phyloP scores from a whole-genome alignment of 2,329 filamentous ascomycete genomes.

The Aspergillus cejpii region DNA sequence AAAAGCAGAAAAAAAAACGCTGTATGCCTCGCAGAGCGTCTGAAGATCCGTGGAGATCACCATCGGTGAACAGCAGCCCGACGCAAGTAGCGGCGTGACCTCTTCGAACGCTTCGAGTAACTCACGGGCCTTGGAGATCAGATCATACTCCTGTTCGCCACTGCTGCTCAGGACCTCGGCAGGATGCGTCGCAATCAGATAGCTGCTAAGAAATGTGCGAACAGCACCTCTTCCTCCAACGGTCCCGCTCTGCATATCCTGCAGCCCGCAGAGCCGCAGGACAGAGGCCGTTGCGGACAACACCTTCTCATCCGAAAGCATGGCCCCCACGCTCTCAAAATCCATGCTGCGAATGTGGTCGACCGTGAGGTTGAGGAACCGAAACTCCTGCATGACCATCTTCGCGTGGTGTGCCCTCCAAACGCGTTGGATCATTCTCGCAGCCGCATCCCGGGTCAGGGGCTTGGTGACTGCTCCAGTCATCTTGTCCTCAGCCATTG shows the following conservation, averaged over 20 bases:
- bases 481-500: slow-evolving; percentile 40
- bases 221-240: slow-evolving; percentile 48
- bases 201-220: slow-evolving; percentile 58
- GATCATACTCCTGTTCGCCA: slow-evolving; percentile 56
- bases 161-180: slow-evolving; percentile 54
- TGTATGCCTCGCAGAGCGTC: slow-evolving; percentile 50
- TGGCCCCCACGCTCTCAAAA: slow-evolving; percentile 54
- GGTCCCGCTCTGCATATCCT: slow-evolving; percentile 46
- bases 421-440: slow-evolving; percentile 51
- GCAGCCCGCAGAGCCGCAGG: slow-evolving; percentile 51
- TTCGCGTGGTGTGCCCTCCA: slow-evolving; percentile 50
- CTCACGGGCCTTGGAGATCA: slow-evolving; percentile 56
- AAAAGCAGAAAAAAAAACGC: slow-evolving; percentile 56
- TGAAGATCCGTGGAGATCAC: slow-evolving; percentile 45
- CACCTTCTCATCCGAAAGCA: slow-evolving; percentile 51
- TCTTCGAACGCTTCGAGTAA: slow-evolving; percentile 52
- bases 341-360: slow-evolving; percentile 46
- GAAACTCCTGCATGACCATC: slow-evolving; percentile 47
- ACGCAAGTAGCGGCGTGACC: slow-evolving; percentile 45
- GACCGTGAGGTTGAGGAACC: slow-evolving; percentile 47
- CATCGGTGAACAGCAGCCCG: slow-evolving; percentile 32
- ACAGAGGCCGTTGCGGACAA: slow-evolving; percentile 49
- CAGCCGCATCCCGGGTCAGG: slow-evolving; percentile 49
- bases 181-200: slow-evolving; percentile 57
- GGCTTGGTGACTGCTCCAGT: slow-evolving; percentile 29